phyloP scores from a whole-genome alignment of 495 filamentous ascomycete species.

The Xylaria curta region DNA sequence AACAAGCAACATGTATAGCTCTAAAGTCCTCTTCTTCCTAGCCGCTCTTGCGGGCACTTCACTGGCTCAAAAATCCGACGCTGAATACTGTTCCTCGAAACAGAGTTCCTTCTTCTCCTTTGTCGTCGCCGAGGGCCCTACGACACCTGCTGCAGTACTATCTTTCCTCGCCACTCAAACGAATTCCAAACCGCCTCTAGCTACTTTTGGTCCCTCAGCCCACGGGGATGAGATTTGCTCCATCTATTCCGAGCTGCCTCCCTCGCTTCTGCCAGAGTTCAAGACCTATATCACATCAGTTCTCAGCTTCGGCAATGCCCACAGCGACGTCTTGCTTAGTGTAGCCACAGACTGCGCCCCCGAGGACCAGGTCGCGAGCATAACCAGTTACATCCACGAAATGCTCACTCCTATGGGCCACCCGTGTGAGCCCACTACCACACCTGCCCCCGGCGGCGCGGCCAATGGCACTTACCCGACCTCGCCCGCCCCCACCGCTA shows the following conservation, averaged over 20 bases:
- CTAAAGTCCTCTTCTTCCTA: neutral
- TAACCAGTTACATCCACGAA: conserved; percentile 12
- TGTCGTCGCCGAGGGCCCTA: neutral
- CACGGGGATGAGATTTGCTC: conserved; percentile 17
- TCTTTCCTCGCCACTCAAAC: neutral
- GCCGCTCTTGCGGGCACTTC: conserved; percentile 17
- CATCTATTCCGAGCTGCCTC: conserved; percentile 5
- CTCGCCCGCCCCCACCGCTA: conserved; percentile 17
- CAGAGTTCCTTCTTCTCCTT: conserved; percentile 12
- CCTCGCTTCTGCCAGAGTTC: conserved; percentile 14
- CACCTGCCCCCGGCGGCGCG: conserved; percentile 1
- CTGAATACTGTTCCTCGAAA: conserved; percentile 16
- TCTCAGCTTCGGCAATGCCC: conserved; percentile 13
- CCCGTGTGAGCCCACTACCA: neutral
- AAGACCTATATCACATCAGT: conserved; percentile 12
- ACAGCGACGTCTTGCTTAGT: conserved; percentile 15
- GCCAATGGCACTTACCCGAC: conserved; percentile 22
- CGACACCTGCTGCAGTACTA: conserved; percentile 16
- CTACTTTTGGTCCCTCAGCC: neutral
- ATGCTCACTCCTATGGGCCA: conserved; percentile 13
- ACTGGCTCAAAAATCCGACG: conserved; percentile 9
- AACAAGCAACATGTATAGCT: conserved; percentile 4
- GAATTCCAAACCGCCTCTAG: neutral
- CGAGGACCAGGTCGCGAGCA: conserved; percentile 15
- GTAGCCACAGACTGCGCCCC: conserved; percentile 16